Conservation (phyloP, 164 flowering plant species). For the Euptelea pleiosperma region DNA sequence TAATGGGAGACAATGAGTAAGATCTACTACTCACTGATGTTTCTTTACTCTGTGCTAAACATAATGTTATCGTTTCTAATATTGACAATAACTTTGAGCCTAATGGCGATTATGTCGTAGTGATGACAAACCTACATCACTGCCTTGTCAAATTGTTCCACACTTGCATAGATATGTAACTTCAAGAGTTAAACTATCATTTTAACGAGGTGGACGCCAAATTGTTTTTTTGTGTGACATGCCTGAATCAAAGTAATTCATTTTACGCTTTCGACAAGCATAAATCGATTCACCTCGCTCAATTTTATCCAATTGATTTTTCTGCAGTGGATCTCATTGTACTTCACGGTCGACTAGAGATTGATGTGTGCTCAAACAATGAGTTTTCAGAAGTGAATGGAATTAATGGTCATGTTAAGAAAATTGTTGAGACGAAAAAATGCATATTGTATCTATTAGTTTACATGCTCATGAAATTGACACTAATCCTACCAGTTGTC, state of each 20-base stretch:
- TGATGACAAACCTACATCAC: background rate
- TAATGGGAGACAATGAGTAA: slow-evolving; percentile 14
- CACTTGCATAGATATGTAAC: no score
- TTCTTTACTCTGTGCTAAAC: slow-evolving; percentile 9
- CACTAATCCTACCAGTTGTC: slow-evolving; percentile 12
- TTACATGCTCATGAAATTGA: background rate
- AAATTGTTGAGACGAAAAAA: slow-evolving; percentile 13
- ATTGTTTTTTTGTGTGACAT: slow-evolving; percentile 19
- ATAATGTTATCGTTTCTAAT: slow-evolving; percentile 4
- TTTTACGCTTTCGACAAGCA: slow-evolving; percentile 16
- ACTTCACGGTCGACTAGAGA: slow-evolving; percentile 12
- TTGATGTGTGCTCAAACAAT: no score
- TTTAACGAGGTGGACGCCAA: no score
- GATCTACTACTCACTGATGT: slow-evolving; percentile 6
- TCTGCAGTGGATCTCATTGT: no score
- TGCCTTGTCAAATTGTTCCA: slow-evolving; percentile 4
- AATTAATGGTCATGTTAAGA: slow-evolving; percentile 9
- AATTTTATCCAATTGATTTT: no score
- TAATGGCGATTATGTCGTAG: background rate
- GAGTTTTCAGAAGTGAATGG: no score
- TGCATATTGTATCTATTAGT: no score
- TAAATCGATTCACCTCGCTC: no score
- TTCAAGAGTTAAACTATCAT: no score
- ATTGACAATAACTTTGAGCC: background rate
- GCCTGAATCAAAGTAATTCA: slow-evolving; percentile 10